Evolutionary conservation across 2,329 filamentous ascomycete genomes (phyloP).

Genomic region (Fusarium agapanthi): DNA sequence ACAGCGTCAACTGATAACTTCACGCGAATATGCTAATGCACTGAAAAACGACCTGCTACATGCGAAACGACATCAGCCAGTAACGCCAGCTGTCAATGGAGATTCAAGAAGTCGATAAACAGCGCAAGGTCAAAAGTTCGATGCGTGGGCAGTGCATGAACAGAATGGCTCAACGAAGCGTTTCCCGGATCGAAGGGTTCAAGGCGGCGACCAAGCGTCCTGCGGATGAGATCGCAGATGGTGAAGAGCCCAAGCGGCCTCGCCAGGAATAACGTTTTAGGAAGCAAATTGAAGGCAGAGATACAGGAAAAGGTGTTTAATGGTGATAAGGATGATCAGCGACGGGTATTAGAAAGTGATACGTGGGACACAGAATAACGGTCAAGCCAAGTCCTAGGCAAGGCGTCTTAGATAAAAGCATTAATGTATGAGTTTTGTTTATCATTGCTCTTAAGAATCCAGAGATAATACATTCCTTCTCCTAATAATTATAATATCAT

Average conservation of each 20-base stretch:
- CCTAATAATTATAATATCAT: not conserved
- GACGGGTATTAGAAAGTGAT: fast-evolving
- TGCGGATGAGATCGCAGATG: fast-evolving
- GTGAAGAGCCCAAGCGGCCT: not conserved
- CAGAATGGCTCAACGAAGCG: fast-evolving
- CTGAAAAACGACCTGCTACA: too few relatives aligned
- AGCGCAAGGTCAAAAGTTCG: too few relatives aligned
- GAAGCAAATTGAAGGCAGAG: not conserved
- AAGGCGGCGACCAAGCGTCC: not conserved
- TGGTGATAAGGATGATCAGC: fast-evolving
- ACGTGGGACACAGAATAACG: not conserved
- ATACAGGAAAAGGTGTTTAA: fast-evolving
- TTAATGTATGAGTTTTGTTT: not conserved
- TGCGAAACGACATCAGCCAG: too few relatives aligned
- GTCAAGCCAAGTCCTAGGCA: fast-evolving
- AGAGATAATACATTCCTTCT: fast-evolving
- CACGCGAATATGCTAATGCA: too few relatives aligned
- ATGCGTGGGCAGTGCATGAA: not conserved
- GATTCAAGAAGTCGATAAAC: too few relatives aligned
- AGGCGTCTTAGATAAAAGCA: not conserved
- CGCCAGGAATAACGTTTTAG: not conserved
- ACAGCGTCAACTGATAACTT: too few relatives aligned
- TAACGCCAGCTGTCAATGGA: too few relatives aligned
- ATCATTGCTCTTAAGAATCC: fast-evolving
- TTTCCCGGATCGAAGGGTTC: fast-evolving